Percentiles rank a stretch among this genome's conserved stretches.
These are phyloP conservation scores for Botryotinia calthae DNA, from an alignment of 2,329 filamentous ascomycete species.

Conservation along the genomic window DNA sequence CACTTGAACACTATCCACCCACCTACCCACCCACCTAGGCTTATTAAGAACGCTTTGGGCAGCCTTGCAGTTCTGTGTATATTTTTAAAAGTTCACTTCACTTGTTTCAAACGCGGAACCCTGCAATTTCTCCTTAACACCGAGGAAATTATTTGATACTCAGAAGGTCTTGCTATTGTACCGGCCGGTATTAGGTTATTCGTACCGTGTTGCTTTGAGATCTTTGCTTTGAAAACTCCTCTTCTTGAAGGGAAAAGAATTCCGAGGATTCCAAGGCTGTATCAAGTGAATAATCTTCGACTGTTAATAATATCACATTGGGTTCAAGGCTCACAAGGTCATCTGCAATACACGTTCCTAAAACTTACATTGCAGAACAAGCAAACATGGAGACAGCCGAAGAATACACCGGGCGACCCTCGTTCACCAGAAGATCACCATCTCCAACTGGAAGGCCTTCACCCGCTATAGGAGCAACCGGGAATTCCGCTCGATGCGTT, in stretches of 20 bases:
- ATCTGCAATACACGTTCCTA: not conserved
- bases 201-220: constrained; percentile 25
- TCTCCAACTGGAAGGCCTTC: constrained; percentile 61
- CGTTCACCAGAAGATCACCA: constrained; percentile 50
- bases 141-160: constrained; percentile 23
- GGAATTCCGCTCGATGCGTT: constrained; percentile 60
- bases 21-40: not conserved
- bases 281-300: not conserved
- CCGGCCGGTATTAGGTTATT: constrained; percentile 17
- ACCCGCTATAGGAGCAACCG: constrained; percentile 58
- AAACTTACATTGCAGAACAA: not conserved
- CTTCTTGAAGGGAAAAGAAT: not conserved
- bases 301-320: constrained; percentile 1
- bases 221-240: not conserved
- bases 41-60: constrained; percentile 18
- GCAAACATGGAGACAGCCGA: constrained; percentile 44
- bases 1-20: not conserved
- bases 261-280: not conserved
- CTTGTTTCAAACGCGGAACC: constrained; percentile 15
- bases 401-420: constrained; percentile 32
- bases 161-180: constrained; percentile 8
- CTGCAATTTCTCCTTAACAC: constrained; percentile 19
- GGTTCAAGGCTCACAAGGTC: not conserved
- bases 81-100: constrained; percentile 12
- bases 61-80: not conserved